Evolutionary conservation across 108 stramenopile species (phyloP).

Genomic region (Schizochytrium sp.): DNA sequence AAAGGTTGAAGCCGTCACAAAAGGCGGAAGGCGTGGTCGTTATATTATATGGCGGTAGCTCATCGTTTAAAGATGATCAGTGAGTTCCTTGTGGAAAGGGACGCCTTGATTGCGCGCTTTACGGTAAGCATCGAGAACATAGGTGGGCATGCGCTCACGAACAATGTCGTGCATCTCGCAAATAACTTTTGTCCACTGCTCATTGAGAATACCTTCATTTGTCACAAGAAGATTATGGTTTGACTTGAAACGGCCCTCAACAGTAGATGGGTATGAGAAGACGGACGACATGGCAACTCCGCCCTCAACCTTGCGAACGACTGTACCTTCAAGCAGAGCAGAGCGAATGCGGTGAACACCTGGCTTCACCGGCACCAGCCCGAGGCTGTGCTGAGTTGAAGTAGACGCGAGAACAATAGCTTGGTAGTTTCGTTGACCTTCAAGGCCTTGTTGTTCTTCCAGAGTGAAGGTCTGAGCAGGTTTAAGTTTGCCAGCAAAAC

Average conservation of each 20-base stretch:
- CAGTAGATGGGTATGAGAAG: conserved; percentile 22
- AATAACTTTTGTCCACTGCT: conserved; percentile 46
- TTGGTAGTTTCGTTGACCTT: conserved; percentile 17
- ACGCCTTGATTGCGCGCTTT: conserved; percentile 6
- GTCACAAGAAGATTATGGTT: conserved; percentile 30
- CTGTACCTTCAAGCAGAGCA: conserved; percentile 19
- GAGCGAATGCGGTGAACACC: conserved; percentile 57
- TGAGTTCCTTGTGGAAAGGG: conserved; percentile 17
- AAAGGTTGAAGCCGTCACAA: too few species aligned
- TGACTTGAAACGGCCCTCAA: conserved; percentile 31
- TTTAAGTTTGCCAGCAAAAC: background rate
- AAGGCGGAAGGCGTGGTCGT: too few species aligned
- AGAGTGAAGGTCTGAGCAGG: background rate
- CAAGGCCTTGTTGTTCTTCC: conserved; percentile 34
- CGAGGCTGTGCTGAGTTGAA: conserved; percentile 59
- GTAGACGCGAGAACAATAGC: conserved; percentile 55
- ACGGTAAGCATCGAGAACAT: conserved; percentile 20
- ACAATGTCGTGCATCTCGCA: conserved; percentile 51
- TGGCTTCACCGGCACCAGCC: conserved; percentile 44
- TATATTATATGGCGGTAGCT: too few species aligned
- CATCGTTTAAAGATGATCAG: background rate
- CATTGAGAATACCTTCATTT: conserved; percentile 45
- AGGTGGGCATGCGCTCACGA: background rate
- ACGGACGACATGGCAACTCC: conserved; percentile 51
- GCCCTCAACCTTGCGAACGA: conserved; percentile 50